Base-by-base conservation (phyloP, 768 basidiomycete genomes). In the Russula virescens region DNA sequence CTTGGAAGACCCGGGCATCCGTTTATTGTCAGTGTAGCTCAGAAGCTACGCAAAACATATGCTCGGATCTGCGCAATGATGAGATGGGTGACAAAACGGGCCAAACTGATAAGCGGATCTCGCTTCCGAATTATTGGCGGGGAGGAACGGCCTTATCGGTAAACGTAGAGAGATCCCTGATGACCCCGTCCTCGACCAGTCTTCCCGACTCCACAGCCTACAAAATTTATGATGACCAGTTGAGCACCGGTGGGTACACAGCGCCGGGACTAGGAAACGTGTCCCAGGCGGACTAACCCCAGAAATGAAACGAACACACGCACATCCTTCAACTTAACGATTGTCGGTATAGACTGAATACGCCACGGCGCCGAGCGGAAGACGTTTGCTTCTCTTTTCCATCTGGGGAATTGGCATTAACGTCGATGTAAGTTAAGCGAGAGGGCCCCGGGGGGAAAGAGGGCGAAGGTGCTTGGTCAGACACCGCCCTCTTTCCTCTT, bases 311-410 rank as follows among this genome's bases (percentile, higher is more conserved):
- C 35, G 40, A 56, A 55, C 55, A 40, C 18, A 76, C 82, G 66
- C 69, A 88, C 89, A 66, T 86, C 76, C 66, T 76, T 70, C 23
- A 85, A 56, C 67, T 79, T 83, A 52, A 91, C 76, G 60, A 91
- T 81, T 8, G 89, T 89, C 16, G 89, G 89, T 28, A 91, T 77
- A 26, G 73, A 74, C 19, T 70, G 72, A 51, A 91, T 69, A 5
- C 80, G 76, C 84, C 87, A 89, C 5, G 87, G 86, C 18, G 75
- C 79, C 56, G 78, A 77, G 60, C 88, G 83, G 69, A 83, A 88
- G 2, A 77, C 67, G 66, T 88, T 88, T 16, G 75, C 71, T 8
- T 78, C 73, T 1, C 77, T 69, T 74, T 83, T 91, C 89, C 89
- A 91, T 69, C 89, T 91, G 62, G n/a, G 28, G 52, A 60, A 61